Evolutionary conservation across 202 grass and related monocot species (phyloP), one percentile per base, ranked within the genome.

Genomic region (Brachypodium distachyon): DNA sequence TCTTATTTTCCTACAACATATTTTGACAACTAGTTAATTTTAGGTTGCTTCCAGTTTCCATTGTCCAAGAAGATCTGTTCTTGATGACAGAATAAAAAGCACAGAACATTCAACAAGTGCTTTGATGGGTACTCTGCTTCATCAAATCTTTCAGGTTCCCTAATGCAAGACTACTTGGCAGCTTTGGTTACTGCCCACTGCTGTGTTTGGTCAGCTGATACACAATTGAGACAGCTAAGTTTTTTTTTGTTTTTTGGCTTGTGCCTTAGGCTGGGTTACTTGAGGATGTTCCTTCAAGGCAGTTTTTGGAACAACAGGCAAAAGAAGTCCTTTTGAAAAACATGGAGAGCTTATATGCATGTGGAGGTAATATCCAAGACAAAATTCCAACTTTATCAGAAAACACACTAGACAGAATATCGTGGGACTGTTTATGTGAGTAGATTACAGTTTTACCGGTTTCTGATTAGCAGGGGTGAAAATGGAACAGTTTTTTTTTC

Each of bases 61-160:
- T 84, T 94, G 94, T 83, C 68, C 91, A 42, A 90, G 94, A 86
- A 89, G 91, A 90, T 88, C 89, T 55, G 86, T 94, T 61, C 79
- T 97, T 6, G 94, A 97, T 40, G 94, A 97, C 47, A 94, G 94
- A 82, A 61, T 97, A 74, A 97, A 92, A 84, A 80, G 77, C 69
- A 69, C 85, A 21, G 91, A 97, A 83, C 83, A 90, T 88, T 88
- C 89, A 54, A 88, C 63, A 79, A 84, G 61, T 38, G 91, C 91
- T 49, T 86, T 97, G 73, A 91, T 88, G 78, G 94, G 94, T 80
- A 97, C 86, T 69, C 77, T 97, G 89, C 94, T 97, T 74, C 94
- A 97, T 88, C 94, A 97, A 88, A 79, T 97, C 40, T 97, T 97
- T 86, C 91, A 97, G 94, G 94, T 97, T 97, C 46, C 64, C 42